Percentiles rank a stretch among this genome's conserved stretches.
phyloP scores from a whole-genome alignment of 164 flowering plant genomes.

The Santalum album region DNA sequence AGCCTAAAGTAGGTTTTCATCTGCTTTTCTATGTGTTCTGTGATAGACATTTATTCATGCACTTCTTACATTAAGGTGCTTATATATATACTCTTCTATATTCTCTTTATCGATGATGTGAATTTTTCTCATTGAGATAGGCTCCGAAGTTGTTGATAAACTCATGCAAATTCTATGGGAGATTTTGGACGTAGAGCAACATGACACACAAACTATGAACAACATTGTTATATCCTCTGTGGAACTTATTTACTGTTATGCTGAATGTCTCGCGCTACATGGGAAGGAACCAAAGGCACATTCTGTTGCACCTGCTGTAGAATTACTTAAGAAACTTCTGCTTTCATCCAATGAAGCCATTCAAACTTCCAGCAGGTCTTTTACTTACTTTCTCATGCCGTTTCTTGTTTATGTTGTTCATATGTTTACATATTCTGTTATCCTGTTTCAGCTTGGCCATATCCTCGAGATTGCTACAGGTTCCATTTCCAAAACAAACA shows the following conservation, averaged over 20 bases:
- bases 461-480: constrained; percentile 98
- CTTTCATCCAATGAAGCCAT: constrained; percentile 84
- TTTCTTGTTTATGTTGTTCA: not conserved
- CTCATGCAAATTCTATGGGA: constrained; percentile 96
- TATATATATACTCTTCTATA: too few relatives aligned
- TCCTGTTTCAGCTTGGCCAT: constrained; percentile 79
- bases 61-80: too few relatives aligned
- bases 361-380: constrained; percentile 93
- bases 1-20: too few relatives aligned
- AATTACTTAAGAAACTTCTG: constrained; percentile 64
- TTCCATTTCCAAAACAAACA: constrained; percentile 98
- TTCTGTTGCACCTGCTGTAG: constrained; percentile 89
- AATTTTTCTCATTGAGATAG: too few relatives aligned
- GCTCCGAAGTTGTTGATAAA: constrained; percentile 86
- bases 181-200: constrained; percentile 89
- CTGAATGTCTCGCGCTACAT: constrained; percentile 85
- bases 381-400: not conserved
- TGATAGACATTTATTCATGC: too few relatives aligned
- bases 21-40: too few relatives aligned
- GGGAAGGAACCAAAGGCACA: constrained; percentile 43
- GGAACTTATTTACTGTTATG: constrained; percentile 91
- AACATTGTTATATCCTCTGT: constrained; percentile 86
- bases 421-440: constrained; percentile 8
- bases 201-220: constrained; percentile 89
- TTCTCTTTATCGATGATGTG: too few relatives aligned